Evolutionary conservation across 257 asterid genomes (phyloP).

Genomic region (Craterostigma plantagineum): DNA sequence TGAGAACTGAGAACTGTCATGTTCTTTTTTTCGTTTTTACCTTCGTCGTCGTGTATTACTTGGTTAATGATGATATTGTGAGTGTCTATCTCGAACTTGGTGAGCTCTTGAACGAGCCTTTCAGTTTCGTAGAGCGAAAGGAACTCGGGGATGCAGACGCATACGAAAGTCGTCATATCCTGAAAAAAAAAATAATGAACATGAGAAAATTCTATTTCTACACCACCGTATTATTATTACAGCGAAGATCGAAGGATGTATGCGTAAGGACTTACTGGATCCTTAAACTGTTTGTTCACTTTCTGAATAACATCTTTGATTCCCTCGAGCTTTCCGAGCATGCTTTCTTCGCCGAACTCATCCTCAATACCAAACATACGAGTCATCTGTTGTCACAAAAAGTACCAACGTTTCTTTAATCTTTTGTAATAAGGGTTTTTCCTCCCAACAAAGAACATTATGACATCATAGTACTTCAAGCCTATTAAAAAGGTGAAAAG

Average conservation of each 20-base stretch:
- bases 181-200: constrained; percentile 11
- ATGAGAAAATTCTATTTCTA: not conserved
- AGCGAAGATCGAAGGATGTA: constrained; percentile 5
- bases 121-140: constrained; percentile 93
- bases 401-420: too few relatives aligned
- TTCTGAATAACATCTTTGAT: constrained; percentile 82
- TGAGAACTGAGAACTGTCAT: constrained; percentile 1
- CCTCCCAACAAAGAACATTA: not conserved
- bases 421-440: too few relatives aligned
- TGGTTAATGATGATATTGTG: constrained; percentile 91
- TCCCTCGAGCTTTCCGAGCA: constrained; percentile 87
- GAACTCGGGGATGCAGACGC: constrained; percentile 95
- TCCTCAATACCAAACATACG: constrained; percentile 58
- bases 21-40: constrained; percentile 17
- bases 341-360: constrained; percentile 74
- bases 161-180: constrained; percentile 86
- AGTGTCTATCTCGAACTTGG: constrained; percentile 89
- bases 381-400: constrained; percentile 94
- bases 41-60: constrained; percentile 88
- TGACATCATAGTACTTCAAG: not conserved
- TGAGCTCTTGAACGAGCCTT: constrained; percentile 86
- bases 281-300: constrained; percentile 90
- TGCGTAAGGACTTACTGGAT: constrained; percentile 64
- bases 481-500: not conserved
- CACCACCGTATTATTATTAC: not conserved